Conservation (phyloP, 2,329 filamentous ascomycete genomes). For the Penicillium sp. region DNA sequence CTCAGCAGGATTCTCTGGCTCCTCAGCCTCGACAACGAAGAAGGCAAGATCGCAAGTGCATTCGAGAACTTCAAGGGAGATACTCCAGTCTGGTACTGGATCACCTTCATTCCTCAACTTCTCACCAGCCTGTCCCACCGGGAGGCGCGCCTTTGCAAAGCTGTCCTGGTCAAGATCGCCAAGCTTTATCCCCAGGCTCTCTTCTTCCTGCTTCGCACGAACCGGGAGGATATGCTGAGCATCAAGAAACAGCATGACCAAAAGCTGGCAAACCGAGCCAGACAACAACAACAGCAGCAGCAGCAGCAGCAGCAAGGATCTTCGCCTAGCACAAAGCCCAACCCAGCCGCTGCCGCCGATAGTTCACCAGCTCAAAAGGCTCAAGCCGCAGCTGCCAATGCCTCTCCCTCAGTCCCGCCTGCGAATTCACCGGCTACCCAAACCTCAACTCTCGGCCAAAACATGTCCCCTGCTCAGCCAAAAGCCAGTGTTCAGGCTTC, state of each 20-base stretch:
- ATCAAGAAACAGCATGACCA: slow-evolving; percentile 82
- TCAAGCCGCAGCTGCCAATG: slow-evolving; percentile 41
- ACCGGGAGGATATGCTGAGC: slow-evolving; percentile 83
- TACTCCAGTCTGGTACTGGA: slow-evolving; percentile 98
- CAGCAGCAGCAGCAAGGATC: slow-evolving; percentile 35
- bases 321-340: slow-evolving; percentile 36
- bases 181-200: slow-evolving; percentile 93
- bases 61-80: slow-evolving; percentile 98
- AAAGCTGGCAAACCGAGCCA: slow-evolving; percentile 59
- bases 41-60: slow-evolving; percentile 74
- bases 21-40: slow-evolving; percentile 84
- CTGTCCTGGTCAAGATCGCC: slow-evolving; percentile 85
- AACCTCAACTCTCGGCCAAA: slow-evolving; percentile 22
- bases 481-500: slow-evolving; percentile 21
- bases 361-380: slow-evolving; percentile 45
- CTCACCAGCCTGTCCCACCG: slow-evolving; percentile 87
- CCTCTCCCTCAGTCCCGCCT: slow-evolving; percentile 26
- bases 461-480: slow-evolving; percentile 24
- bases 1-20: slow-evolving; percentile 93
- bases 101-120: slow-evolving; percentile 95
- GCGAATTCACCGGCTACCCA: slow-evolving; percentile 26
- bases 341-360: slow-evolving; percentile 45
- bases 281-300: slow-evolving; percentile 51
- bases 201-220: slow-evolving; percentile 92
- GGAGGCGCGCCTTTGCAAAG: slow-evolving; percentile 81